Evolutionary conservation across 805 yeast genomes (phyloP), one percentile per base, ranked within the genome.

Genomic region (Hemisphaericaspora nanyangensis): DNA sequence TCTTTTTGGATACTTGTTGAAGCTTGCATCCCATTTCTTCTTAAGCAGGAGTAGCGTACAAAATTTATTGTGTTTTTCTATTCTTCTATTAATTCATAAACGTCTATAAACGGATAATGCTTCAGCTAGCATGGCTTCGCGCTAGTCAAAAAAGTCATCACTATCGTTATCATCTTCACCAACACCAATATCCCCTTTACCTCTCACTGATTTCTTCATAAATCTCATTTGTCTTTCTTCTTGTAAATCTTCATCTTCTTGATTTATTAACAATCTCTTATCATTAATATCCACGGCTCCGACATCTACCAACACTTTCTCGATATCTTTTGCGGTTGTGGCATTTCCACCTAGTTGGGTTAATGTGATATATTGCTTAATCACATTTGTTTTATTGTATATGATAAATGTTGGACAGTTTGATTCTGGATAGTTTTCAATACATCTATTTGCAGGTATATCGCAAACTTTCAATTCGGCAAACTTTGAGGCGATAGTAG

Each of bases 341-440:
- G 83, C 79, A 56, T 82, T 84, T 3, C 99, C 99, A 7, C 95
- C 96, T 33, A 93, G 56, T 50, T 82, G 79, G 4, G 84, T 74
- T 53, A 91, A 68, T 0, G 98, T 91, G 8, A 93, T 77, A 51
- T 69, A 77, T 56, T 93, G 97, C 56, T 82, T 84, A 17, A 82
- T 65, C 7, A 95, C 90, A 46, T 86, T 80, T 20, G 82, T 83
- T 39, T 87, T 77, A 53, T 77, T 76, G 60, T 93, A 93, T 1
- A 93, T 76, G 36, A 93, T 71, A 6, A 93, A 65, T 0, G 99
- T 93, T 2, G 99, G 99, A 51, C 95, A 85, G 66, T 87, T 90
- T 24, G 74, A 58, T 18, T 86, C 91, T 2, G 99, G 97, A 59
- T 90, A 93, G 55, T 82, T 81, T 54, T 91, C 98, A 47, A 90